Base-by-base conservation (phyloP, 305 asterid genomes). In the Fraxinus xanthoxyloides region DNA sequence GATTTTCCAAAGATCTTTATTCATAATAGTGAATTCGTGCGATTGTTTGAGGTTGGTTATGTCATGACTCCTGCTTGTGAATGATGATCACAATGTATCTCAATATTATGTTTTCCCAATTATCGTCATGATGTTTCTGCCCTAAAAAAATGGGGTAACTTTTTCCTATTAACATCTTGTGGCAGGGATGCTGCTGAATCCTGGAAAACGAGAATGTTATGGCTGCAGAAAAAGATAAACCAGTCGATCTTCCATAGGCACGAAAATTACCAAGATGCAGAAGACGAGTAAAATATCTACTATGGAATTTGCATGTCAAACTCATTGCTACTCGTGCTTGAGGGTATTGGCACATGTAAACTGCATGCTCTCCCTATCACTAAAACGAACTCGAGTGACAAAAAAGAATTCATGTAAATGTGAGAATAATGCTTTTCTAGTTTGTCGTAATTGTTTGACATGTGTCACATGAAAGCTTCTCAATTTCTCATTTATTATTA, bases 181-280 rank as follows among this genome's bases (percentile, higher is more conserved):
- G 24, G 75, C 48, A 77, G 76, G 79, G 65, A 76, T 54, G 84
- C 5, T 61, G 80, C 76, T 4, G 30, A 40, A 15, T 63, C n/a
- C 23, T 32, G 1, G 17, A 38, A 67, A 32, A 30, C 7, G 19
- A 30, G 13, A 19, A 31, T 0, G 59, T 38, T 48, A n/a, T 35
- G 31, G 40, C 32, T 76, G 32, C 38, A 9, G 7, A 32, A 32
- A 28, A 21, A 15, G 78, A 48, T 77, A 4, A 82, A 17, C 26
- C 70, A 23, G 31, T 40, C 7, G 23, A 19, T 32, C 24, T 28
- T 54, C 26, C 72, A 21, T 65, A 19, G 17, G 30, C 13, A 51
- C 23, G 8, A 51, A 51, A 51, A 17, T 8, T 17, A 17, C 63
- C 63, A 51, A 51, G 63, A 51, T 21, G 69, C 9, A n/a, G 69